phyloP scores from a whole-genome alignment of 2,329 filamentous ascomycete genomes.

The Ophiobolus disseminans region DNA sequence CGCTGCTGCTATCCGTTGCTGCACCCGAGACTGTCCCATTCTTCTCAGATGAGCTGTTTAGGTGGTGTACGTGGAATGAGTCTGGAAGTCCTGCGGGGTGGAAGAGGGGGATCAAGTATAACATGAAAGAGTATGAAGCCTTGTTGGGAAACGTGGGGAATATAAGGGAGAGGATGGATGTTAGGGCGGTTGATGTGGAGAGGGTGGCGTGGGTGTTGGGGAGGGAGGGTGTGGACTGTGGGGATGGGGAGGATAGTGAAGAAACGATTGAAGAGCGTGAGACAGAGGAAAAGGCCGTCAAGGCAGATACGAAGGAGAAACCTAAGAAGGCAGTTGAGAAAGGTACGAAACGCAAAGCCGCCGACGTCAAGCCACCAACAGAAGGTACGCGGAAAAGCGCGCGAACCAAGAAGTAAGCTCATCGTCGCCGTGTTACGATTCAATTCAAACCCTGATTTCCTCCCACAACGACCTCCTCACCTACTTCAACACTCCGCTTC shows the following conservation, averaged over 20 bases:
- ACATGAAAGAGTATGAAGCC: slow-evolving; percentile 69
- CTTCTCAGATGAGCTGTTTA: slow-evolving; percentile 81
- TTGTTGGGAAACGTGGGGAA: slow-evolving; percentile 53
- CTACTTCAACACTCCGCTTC: not conserved
- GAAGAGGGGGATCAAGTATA: slow-evolving; percentile 70
- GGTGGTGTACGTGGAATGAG: slow-evolving; percentile 69
- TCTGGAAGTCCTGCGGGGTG: slow-evolving; percentile 56
- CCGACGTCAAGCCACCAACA: slow-evolving; percentile 11
- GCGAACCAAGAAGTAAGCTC: slow-evolving; percentile 33
- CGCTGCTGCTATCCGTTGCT: slow-evolving; percentile 72
- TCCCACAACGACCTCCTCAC: not conserved
- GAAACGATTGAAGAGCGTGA: slow-evolving; percentile 1
- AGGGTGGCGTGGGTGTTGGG: slow-evolving; percentile 75
- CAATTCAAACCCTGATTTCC: not conserved
- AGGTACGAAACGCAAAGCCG: slow-evolving; percentile 34
- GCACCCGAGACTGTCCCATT: slow-evolving; percentile 69
- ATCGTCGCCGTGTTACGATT: too few species aligned
- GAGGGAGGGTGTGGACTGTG: slow-evolving; percentile 45
- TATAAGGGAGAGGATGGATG: slow-evolving; percentile 34
- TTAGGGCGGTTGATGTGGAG: slow-evolving; percentile 68
- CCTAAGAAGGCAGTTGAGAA: slow-evolving; percentile 22
- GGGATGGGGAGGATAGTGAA: not conserved
- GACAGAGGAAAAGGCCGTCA: not conserved
- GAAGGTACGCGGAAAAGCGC: slow-evolving; percentile 37
- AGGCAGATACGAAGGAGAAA: not conserved